phyloP scores from a whole-genome alignment of 139 green algal genomes.

The Edaphochlamys debaryana region DNA sequence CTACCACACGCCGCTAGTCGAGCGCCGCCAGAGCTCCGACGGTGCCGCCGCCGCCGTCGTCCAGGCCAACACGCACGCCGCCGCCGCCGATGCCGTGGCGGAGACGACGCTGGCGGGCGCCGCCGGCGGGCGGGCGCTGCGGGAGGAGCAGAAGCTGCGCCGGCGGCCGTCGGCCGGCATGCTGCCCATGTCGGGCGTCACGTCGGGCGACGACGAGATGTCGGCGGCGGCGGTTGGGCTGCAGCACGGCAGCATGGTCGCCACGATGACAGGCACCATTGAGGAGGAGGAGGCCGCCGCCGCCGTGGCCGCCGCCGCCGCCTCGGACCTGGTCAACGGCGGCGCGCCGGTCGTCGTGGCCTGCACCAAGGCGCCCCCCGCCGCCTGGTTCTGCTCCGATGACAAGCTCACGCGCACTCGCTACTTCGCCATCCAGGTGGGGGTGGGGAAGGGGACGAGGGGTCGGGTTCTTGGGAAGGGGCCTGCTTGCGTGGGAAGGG shows the following conservation, averaged over 20 bases:
- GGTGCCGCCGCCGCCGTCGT: background rate
- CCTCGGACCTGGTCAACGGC: background rate
- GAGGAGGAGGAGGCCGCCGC: background rate
- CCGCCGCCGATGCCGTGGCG: background rate
- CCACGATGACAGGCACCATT: background rate
- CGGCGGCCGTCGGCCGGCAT: background rate
- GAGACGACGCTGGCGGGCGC: slow-evolving; percentile 4
- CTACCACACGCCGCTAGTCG: slow-evolving; percentile 27
- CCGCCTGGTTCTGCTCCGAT: slow-evolving; percentile 84
- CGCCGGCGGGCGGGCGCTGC: slow-evolving; percentile 28
- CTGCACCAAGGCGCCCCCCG: slow-evolving; percentile 26
- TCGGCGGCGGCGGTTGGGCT: background rate
- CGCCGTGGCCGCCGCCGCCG: background rate
- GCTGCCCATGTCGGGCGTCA: too few species aligned
- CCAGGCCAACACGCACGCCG: background rate
- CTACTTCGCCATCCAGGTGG: slow-evolving; percentile 81
- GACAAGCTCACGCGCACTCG: slow-evolving; percentile 61
- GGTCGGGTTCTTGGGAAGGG: background rate
- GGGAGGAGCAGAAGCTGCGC: slow-evolving; percentile 10
- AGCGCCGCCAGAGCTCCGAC: slow-evolving; percentile 6
- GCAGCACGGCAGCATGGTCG: too few species aligned
- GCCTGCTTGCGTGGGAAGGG: too few species aligned
- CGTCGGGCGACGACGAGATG: too few species aligned
- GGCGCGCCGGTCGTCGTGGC: slow-evolving; percentile 14
- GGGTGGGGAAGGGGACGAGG: too few species aligned